Percentiles rank a stretch among this genome's conserved stretches.
Conservation (phyloP, 1,284 basidiomycete species). For the Gomphus bonarii region DNA sequence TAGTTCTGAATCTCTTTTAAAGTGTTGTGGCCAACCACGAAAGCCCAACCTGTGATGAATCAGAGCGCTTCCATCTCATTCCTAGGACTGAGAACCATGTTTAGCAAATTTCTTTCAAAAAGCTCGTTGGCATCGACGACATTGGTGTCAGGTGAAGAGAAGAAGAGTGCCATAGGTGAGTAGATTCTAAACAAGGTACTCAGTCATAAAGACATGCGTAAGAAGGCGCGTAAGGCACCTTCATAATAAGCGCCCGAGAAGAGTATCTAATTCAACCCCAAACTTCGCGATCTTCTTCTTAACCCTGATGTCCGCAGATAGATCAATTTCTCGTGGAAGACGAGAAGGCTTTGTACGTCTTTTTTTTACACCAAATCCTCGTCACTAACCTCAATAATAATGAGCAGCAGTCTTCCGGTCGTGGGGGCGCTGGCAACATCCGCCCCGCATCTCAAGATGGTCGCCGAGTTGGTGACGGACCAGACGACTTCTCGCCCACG, state of each 20-base stretch:
- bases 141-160: background rate
- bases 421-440: constrained; percentile 63
- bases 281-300: background rate
- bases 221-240: background rate
- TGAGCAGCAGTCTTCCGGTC: constrained; percentile 44
- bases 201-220: too few relatives aligned
- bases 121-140: background rate
- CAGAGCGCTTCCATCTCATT: background rate
- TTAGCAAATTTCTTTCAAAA: background rate
- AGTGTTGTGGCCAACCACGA: background rate
- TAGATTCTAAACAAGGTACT: background rate
- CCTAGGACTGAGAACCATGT: background rate
- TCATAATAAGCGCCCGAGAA: background rate
- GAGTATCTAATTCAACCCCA: background rate
- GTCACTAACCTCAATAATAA: background rate
- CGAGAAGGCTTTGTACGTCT: constrained; percentile 18
- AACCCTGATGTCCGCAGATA: constrained; percentile 13
- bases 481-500: constrained; percentile 35
- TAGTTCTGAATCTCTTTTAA: background rate
- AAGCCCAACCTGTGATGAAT: background rate
- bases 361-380: background rate
- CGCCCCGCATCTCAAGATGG: constrained; percentile 32
- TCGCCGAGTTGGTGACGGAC: constrained; percentile 23
- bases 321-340: constrained; percentile 24
- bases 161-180: background rate